phyloP scores from a whole-genome alignment of 2,329 filamentous ascomycete species.

The Penicillium sp. region DNA sequence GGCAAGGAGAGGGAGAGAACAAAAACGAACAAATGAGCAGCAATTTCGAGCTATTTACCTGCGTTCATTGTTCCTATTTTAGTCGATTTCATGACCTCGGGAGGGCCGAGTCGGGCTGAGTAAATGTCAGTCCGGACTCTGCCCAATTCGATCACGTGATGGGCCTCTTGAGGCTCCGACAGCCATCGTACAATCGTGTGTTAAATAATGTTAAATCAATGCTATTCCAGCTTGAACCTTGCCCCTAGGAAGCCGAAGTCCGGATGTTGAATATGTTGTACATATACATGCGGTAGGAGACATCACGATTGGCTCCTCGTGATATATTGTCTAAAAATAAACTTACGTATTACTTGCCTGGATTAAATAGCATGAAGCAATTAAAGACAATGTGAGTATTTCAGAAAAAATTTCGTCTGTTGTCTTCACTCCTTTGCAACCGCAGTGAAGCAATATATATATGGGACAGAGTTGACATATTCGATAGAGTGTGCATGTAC shows the following conservation, averaged over 20 bases:
- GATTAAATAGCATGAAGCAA: no score
- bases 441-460: no score
- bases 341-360: no score
- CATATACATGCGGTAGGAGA: neutral
- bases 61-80: constrained; percentile 11
- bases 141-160: neutral
- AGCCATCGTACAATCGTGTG: neutral
- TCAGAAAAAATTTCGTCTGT: no score
- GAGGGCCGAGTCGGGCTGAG: neutral
- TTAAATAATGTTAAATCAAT: neutral
- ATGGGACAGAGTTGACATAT: no score
- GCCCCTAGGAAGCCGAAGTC: neutral
- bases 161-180: neutral
- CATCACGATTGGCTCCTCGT: neutral
- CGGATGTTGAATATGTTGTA: neutral
- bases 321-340: no score
- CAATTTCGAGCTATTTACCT: constrained; percentile 2
- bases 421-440: no score
- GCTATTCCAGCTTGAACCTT: neutral
- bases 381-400: no score
- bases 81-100: neutral
- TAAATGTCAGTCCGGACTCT: neutral
- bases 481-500: no score
- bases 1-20: constrained; percentile 4
- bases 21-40: constrained; percentile 6